Conservation (phyloP, 441 rosid genomes). For the Metrosideros polymorpha region DNA sequence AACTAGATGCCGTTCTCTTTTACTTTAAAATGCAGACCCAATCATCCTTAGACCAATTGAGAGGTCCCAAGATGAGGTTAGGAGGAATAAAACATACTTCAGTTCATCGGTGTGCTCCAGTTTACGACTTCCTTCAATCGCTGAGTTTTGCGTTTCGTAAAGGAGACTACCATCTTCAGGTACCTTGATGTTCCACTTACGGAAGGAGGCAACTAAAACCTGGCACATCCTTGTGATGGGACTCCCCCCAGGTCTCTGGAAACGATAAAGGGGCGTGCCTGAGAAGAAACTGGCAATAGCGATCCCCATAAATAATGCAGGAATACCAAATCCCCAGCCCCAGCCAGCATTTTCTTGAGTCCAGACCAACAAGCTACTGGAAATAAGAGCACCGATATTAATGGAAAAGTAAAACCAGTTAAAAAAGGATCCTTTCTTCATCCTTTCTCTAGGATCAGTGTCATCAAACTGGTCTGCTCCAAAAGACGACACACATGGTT, state of each 20-base stretch:
- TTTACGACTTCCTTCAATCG: slow-evolving; percentile 73
- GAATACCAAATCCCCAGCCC: slow-evolving; percentile 89
- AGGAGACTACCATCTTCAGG: slow-evolving; percentile 51
- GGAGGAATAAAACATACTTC: slow-evolving; percentile 21
- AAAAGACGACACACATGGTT: slow-evolving; percentile 83
- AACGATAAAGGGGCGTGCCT: slow-evolving; percentile 75
- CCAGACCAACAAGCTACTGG: slow-evolving; percentile 69
- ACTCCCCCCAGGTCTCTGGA: slow-evolving; percentile 81
- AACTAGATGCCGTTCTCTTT: not conserved
- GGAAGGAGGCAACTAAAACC: slow-evolving; percentile 67
- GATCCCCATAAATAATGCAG: slow-evolving; percentile 70
- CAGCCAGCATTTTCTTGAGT: slow-evolving; percentile 85
- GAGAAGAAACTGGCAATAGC: slow-evolving; percentile 78
- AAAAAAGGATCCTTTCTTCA: slow-evolving; percentile 70
- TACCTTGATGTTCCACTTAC: slow-evolving; percentile 38
- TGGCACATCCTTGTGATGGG: slow-evolving; percentile 71
- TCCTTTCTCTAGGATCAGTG: slow-evolving; percentile 61
- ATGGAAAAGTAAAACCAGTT: slow-evolving; percentile 86
- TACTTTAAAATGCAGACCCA: not conserved
- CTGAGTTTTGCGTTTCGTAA: slow-evolving; percentile 53
- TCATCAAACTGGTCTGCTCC: slow-evolving; percentile 93
- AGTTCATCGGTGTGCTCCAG: slow-evolving; percentile 60
- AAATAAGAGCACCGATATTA: slow-evolving; percentile 69
- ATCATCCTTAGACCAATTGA: not conserved
- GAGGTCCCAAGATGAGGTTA: not conserved